Percentiles rank a stretch among this genome's conserved stretches.
phyloP scores from a whole-genome alignment of 768 basidiomycete genomes.

The Tricholoma matsutake region DNA sequence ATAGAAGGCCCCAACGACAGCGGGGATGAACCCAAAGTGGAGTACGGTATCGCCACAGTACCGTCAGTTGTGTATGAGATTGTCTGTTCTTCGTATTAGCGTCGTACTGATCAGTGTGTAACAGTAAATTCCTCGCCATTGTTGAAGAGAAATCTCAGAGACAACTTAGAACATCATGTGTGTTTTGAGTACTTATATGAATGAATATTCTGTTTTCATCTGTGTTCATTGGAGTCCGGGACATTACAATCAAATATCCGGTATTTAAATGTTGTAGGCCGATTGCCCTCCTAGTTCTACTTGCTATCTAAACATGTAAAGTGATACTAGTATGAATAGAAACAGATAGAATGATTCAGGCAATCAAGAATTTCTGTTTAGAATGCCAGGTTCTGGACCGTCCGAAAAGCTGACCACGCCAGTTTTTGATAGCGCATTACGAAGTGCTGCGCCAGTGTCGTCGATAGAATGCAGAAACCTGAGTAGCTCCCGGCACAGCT shows the following conservation, averaged over 20 bases:
- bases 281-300: no score
- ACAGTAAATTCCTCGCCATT: conserved; percentile 21
- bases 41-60: conserved; percentile 62
- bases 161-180: no score
- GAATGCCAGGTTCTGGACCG: conserved; percentile 4
- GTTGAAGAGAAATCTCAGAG: background rate
- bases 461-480: conserved; percentile 93
- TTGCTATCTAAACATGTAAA: no score
- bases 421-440: conserved; percentile 47
- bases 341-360: background rate
- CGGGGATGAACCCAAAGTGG: conserved; percentile 51
- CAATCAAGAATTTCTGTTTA: conserved; percentile 3
- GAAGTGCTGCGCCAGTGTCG: conserved; percentile 72
- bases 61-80: conserved; percentile 42
- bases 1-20: conserved; percentile 56
- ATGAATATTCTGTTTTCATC: no score
- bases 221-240: no score
- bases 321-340: no score
- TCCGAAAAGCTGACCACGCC: conserved; percentile 18
- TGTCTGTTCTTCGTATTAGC: conserved; percentile 18
- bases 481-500: conserved; percentile 86
- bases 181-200: no score
- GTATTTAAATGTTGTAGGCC: no score
- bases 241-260: no score
- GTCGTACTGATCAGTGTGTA: conserved; percentile 10